A percentile compares a stretch with the other conserved stretches of the same genome.
These are phyloP conservation scores for Nakazawaea anatomiae DNA, from an alignment of 805 yeast species.

Conservation along the genomic window DNA sequence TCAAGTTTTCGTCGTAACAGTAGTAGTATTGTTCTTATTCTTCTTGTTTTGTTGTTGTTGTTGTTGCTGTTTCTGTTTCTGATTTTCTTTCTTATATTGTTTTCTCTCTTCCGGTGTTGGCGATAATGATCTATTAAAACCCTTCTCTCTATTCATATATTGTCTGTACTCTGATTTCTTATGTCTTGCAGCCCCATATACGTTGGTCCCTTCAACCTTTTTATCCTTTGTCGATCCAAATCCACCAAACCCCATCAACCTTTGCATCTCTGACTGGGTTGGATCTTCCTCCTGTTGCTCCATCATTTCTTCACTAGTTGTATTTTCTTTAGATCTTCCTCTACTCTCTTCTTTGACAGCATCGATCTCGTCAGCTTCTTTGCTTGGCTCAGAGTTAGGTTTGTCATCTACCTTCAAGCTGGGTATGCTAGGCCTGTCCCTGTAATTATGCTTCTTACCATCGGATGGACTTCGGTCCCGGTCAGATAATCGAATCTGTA, in stretches of 20 bases:
- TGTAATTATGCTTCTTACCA: no score
- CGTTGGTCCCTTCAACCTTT: conserved; percentile 43
- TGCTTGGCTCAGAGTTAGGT: no score
- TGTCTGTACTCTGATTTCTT: conserved; percentile 46
- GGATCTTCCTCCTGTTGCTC: background rate
- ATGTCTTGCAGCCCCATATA: conserved; percentile 33
- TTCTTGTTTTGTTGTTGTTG: no score
- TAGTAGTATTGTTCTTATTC: no score
- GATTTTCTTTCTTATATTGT: background rate
- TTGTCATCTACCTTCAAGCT: no score
- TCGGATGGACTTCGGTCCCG: no score
- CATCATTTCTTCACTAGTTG: background rate
- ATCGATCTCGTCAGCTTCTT: no score
- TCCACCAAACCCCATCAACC: conserved; percentile 53
- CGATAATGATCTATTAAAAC: conserved; percentile 50
- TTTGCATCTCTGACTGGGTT: conserved; percentile 24
- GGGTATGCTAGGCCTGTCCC: no score
- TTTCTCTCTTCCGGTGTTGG: conserved; percentile 30
- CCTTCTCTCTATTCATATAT: conserved; percentile 53
- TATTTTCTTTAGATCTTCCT: background rate
- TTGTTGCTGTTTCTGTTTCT: background rate
- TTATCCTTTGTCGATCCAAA: conserved; percentile 53
- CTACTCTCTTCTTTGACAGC: background rate
- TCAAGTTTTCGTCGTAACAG: background rate
- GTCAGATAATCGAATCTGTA: no score